These are phyloP conservation scores for Fusarium compactum DNA, from an alignment of 2,329 filamentous ascomycete genomes.

Conservation along the genomic window DNA sequence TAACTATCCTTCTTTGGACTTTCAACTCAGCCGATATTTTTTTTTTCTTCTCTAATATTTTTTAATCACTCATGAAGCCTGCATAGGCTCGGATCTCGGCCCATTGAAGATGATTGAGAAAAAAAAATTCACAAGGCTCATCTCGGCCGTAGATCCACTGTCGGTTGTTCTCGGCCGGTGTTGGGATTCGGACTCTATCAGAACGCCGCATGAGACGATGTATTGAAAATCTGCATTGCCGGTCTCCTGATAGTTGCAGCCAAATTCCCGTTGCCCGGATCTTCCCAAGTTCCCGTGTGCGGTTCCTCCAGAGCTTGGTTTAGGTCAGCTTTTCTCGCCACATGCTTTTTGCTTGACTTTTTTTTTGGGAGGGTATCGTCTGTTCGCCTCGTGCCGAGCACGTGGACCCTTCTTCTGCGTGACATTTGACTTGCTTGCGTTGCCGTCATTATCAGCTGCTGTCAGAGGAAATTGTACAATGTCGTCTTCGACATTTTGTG, in stretches of 20 bases:
- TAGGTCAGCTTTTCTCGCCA: conserved; percentile 1
- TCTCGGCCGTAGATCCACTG: conserved; percentile 28
- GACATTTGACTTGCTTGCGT: conserved; percentile 22
- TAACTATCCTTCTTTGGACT: conserved; percentile 21
- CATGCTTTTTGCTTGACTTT: neutral
- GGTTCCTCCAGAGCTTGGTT: conserved; percentile 8
- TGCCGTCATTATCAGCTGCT: neutral
- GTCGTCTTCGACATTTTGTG: conserved; percentile 1
- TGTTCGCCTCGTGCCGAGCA: conserved; percentile 23
- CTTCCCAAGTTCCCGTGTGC: conserved; percentile 21
- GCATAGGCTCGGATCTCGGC: conserved; percentile 2
- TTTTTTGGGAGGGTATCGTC: neutral
- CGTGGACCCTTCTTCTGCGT: conserved; percentile 24
- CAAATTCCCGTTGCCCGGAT: conserved; percentile 24
- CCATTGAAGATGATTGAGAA: neutral
- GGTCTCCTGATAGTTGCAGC: conserved; percentile 32
- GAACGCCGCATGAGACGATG: conserved; percentile 38
- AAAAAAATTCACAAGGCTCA: conserved; percentile 1
- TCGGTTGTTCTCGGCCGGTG: conserved; percentile 45
- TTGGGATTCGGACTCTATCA: conserved; percentile 23
- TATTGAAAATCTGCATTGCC: conserved; percentile 19
- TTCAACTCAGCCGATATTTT: conserved; percentile 16
- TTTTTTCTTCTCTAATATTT: neutral
- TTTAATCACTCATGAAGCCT: conserved; percentile 28
- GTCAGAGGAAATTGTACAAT: neutral